These are phyloP conservation scores for Leishmania martiniquensis DNA, from an alignment of 208 protist species.

Conservation along the genomic window DNA sequence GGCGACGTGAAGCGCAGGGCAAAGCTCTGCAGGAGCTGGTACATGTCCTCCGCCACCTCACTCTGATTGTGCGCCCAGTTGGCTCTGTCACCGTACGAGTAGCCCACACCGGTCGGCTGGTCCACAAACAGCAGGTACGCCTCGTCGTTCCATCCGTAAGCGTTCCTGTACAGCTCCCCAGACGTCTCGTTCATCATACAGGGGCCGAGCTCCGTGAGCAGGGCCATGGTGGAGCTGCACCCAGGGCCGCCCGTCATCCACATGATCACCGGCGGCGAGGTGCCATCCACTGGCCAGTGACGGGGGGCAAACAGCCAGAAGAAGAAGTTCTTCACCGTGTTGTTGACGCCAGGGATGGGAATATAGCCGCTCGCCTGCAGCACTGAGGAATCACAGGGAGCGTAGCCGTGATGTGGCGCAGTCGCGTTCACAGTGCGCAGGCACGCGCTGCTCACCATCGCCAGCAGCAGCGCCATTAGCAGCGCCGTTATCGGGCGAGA, in stretches of 20 bases:
- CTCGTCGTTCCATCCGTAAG: constrained; percentile 81
- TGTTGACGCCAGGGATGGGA: constrained; percentile 52
- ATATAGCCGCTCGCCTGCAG: constrained; percentile 82
- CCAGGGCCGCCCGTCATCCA: constrained; percentile 94
- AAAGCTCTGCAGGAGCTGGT: constrained; percentile 81
- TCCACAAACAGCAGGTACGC: constrained; percentile 93
- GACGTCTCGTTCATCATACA: constrained; percentile 67
- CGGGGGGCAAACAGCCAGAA: constrained; percentile 91
- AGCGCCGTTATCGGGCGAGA: neutral
- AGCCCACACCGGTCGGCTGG: constrained; percentile 90
- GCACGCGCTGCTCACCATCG: neutral
- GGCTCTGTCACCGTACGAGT: constrained; percentile 61
- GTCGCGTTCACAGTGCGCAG: neutral
- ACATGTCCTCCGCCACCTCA: constrained; percentile 88
- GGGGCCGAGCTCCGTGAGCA: constrained; percentile 84
- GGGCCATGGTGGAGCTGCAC: constrained; percentile 70
- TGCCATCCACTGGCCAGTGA: constrained; percentile 39
- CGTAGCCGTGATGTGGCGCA: constrained; percentile 4
- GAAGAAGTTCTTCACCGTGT: constrained; percentile 76
- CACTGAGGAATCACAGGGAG: constrained; percentile 19
- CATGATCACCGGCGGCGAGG: constrained; percentile 65
- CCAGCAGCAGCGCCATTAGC: neutral
- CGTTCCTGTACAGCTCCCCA: constrained; percentile 54
- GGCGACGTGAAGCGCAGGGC: constrained; percentile 45
- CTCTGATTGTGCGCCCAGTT: constrained; percentile 73